A percentile compares a stretch with the other conserved stretches of the same genome.
phyloP scores from a whole-genome alignment of 2,329 filamentous ascomycete genomes.

The Macrophomina phaseolina region DNA sequence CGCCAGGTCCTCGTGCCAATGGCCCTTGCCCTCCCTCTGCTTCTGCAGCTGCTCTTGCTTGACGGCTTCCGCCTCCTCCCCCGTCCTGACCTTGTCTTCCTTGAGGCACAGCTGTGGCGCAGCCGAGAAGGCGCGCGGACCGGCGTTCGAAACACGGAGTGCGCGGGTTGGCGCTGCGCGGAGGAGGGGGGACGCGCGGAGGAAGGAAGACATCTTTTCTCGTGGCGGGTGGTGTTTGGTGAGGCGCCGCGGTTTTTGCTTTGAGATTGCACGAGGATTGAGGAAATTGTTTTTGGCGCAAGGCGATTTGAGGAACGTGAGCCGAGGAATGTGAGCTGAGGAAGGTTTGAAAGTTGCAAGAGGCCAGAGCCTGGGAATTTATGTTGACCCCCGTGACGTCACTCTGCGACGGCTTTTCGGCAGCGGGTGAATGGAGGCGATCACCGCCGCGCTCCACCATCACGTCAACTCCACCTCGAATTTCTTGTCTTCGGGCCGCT shows the following conservation, averaged over 20 bases:
- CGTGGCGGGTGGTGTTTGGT: not conserved
- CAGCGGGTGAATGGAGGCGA: constrained; percentile 13
- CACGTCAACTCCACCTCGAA: not conserved
- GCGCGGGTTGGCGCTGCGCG: constrained; percentile 7
- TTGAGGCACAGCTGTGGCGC: constrained; percentile 44
- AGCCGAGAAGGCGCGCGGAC: constrained; percentile 36
- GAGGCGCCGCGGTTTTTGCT: not conserved
- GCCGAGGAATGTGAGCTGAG: not conserved
- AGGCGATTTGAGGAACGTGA: not conserved
- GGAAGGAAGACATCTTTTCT: not conserved
- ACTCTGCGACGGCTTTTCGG: not conserved
- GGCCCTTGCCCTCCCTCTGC: constrained; percentile 48
- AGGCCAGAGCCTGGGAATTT: not conserved
- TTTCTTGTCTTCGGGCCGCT: not conserved
- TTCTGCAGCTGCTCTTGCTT: constrained; percentile 54
- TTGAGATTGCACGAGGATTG: not conserved
- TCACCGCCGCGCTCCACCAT: not conserved
- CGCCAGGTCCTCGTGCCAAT: constrained; percentile 52
- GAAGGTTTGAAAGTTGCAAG: not conserved
- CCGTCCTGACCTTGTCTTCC: constrained; percentile 45
- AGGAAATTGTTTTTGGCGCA: not conserved
- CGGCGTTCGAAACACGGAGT: not conserved
- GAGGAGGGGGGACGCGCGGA: not conserved
- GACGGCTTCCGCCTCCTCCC: constrained; percentile 49
- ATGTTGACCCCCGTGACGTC: not conserved